Evolutionary conservation across 495 filamentous ascomycete genomes (phyloP).

Genomic region (Lasiosphaeria ovina): DNA sequence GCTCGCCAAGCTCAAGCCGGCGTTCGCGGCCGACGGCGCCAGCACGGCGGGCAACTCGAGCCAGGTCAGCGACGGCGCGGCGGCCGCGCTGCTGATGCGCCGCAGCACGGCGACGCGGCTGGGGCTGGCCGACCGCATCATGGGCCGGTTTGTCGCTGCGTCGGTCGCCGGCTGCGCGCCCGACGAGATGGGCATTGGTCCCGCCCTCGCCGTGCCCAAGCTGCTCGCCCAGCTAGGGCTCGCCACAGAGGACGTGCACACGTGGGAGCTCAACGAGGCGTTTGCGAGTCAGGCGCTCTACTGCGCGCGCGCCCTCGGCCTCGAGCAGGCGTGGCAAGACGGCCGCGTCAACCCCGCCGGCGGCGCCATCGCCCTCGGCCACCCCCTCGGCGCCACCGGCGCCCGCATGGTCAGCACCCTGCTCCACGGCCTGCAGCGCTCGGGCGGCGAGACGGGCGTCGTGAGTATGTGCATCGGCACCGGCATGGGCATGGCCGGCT

Average conservation of each 20-base stretch:
- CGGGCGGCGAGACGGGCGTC: constrained; percentile 63
- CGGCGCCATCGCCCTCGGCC: constrained; percentile 89
- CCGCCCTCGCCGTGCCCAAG: constrained; percentile 80
- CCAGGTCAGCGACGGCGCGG: constrained; percentile 86
- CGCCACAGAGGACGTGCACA: constrained; percentile 62
- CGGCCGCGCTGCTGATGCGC: constrained; percentile 77
- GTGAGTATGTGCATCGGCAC: constrained; percentile 90
- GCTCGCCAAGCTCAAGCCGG: constrained; percentile 78
- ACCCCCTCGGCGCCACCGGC: constrained; percentile 90
- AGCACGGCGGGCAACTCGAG: constrained; percentile 85
- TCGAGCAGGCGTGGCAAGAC: constrained; percentile 57
- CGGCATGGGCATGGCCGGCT: constrained; percentile 86
- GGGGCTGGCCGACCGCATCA: constrained; percentile 64
- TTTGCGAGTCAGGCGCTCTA: constrained; percentile 89
- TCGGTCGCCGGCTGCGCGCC: constrained; percentile 73
- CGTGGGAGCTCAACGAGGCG: constrained; percentile 98
- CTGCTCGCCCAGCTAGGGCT: constrained; percentile 66
- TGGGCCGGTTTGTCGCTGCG: constrained; percentile 76
- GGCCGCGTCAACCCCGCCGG: constrained; percentile 84
- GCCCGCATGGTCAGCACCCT: constrained; percentile 77
- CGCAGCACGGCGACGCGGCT: constrained; percentile 76
- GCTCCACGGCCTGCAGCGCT: constrained; percentile 60
- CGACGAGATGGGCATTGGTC: constrained; percentile 93
- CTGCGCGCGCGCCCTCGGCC: constrained; percentile 69
- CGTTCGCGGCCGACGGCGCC: constrained; percentile 68